Evolutionary conservation across 352 stramenopile genomes (phyloP).

Genomic region (Phytophthora hibernalis): DNA sequence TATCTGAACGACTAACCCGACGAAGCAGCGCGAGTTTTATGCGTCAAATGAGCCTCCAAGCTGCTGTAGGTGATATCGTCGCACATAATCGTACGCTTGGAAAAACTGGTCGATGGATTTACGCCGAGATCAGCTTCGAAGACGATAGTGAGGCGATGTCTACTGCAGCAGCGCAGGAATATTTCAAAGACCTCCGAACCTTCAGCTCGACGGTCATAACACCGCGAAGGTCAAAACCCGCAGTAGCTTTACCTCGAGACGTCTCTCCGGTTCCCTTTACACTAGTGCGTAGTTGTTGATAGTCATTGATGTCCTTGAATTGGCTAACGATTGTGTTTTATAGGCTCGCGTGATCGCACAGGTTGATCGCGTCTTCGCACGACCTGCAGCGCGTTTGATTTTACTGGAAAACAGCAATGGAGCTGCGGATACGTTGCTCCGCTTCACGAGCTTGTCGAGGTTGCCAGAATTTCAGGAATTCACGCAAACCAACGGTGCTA

Average conservation of each 20-base stretch:
- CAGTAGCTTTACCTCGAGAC: slow-evolving; percentile 17
- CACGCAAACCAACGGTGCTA: slow-evolving; percentile 5
- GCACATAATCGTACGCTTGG: slow-evolving; percentile 24
- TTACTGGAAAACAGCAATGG: slow-evolving; percentile 40
- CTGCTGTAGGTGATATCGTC: not conserved
- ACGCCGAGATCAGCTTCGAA: slow-evolving; percentile 53
- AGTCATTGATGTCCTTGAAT: not conserved
- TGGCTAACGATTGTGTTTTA: not conserved
- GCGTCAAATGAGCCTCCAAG: slow-evolving; percentile 23
- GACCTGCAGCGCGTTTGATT: slow-evolving; percentile 46
- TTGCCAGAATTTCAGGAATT: not conserved
- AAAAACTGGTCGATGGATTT: slow-evolving; percentile 47
- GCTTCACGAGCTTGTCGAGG: slow-evolving; percentile 23
- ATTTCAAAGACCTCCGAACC: slow-evolving; percentile 42
- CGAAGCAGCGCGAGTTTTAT: slow-evolving; percentile 26
- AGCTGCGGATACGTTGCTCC: slow-evolving; percentile 49
- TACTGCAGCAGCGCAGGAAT: slow-evolving; percentile 29
- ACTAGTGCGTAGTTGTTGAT: slow-evolving; percentile 40
- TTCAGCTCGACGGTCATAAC: slow-evolving; percentile 25
- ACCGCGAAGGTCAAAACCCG: not conserved
- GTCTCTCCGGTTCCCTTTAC: slow-evolving; percentile 36
- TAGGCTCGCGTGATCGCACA: slow-evolving; percentile 43
- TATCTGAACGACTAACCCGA: not conserved
- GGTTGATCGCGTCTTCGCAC: slow-evolving; percentile 55
- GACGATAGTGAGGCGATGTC: slow-evolving; percentile 28